A percentile compares a stretch with the other conserved stretches of the same genome.
Conservation (phyloP, 2,329 filamentous ascomycete genomes). For the Xylaria arbuscula region DNA sequence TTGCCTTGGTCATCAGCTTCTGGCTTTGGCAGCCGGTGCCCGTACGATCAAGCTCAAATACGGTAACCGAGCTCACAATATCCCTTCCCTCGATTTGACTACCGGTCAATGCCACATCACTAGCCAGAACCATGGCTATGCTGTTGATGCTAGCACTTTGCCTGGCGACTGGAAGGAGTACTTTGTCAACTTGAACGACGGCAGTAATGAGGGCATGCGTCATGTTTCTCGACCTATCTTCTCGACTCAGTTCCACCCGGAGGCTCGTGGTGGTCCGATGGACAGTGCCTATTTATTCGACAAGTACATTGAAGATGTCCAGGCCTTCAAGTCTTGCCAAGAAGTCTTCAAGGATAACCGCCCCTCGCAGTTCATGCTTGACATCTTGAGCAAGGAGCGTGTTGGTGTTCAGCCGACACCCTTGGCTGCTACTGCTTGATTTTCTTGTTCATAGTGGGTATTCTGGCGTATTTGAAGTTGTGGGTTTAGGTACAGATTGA, state of each 20-base stretch:
- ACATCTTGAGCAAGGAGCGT: conserved; percentile 92
- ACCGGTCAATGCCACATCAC: conserved; percentile 89
- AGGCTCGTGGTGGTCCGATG: conserved; percentile 96
- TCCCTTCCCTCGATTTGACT: neutral
- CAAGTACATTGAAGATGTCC: conserved; percentile 91
- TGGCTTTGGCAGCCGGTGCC: conserved; percentile 85
- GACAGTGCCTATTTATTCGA: conserved; percentile 97
- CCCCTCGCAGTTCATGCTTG: conserved; percentile 87
- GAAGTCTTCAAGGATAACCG: conserved; percentile 84
- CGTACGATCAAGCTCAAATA: neutral
- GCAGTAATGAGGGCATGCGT: conserved; percentile 95
- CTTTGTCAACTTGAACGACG: conserved; percentile 98
- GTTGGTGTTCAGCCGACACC: conserved; percentile 83
- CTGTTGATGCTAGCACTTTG: conserved; percentile 86
- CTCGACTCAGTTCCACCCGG: conserved; percentile 98
- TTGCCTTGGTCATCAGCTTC: conserved; percentile 95
- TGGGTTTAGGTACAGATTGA: conserved; percentile 6
- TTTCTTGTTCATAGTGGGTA: conserved; percentile 11
- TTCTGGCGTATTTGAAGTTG: conserved; percentile 2
- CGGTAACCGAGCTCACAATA: neutral
- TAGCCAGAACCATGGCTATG: conserved; percentile 98
- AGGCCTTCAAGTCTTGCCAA: conserved; percentile 88
- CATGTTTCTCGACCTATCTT: conserved; percentile 97
- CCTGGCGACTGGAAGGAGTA: conserved; percentile 94
- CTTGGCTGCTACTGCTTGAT: conserved; percentile 62